Conservation (phyloP, 257 asterid species). For the Cruciata laevipes region DNA sequence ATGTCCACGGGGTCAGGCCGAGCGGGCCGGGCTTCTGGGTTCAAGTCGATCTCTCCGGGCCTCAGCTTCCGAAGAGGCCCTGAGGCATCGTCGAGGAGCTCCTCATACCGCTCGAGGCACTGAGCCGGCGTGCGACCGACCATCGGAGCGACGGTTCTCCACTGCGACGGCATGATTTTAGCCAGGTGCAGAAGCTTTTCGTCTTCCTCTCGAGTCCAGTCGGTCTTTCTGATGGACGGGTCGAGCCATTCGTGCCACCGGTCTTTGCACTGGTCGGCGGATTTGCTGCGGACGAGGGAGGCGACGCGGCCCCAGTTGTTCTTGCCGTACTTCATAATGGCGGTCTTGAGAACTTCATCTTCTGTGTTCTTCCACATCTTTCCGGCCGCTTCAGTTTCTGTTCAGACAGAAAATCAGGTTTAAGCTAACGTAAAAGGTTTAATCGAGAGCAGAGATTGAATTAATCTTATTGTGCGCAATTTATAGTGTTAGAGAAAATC, state of each 20-base stretch:
- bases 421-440: too few species aligned
- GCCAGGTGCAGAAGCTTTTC: slow-evolving; percentile 93
- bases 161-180: slow-evolving; percentile 92
- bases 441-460: too few species aligned
- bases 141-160: slow-evolving; percentile 97
- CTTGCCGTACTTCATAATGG: slow-evolving; percentile 95
- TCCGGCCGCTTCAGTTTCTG: slow-evolving; percentile 11
- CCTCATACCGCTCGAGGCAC: slow-evolving; percentile 90
- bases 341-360: slow-evolving; percentile 91
- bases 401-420: background rate
- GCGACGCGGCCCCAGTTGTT: slow-evolving; percentile 96
- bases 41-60: slow-evolving; percentile 97
- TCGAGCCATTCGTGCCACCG: slow-evolving; percentile 99
- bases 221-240: slow-evolving; percentile 94
- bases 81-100: slow-evolving; percentile 92
- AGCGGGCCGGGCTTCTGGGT: slow-evolving; percentile 95
- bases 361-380: slow-evolving; percentile 96
- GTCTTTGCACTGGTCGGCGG: slow-evolving; percentile 97
- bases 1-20: slow-evolving; percentile 99
- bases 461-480: too few species aligned
- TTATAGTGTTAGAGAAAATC: too few species aligned
- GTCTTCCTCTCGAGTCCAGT: slow-evolving; percentile 94
- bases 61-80: slow-evolving; percentile 85
- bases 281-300: slow-evolving; percentile 74
- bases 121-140: slow-evolving; percentile 97